Evolutionary conservation across 2,329 filamentous ascomycete genomes (phyloP).

Genomic region (Emmonsia crescens): DNA sequence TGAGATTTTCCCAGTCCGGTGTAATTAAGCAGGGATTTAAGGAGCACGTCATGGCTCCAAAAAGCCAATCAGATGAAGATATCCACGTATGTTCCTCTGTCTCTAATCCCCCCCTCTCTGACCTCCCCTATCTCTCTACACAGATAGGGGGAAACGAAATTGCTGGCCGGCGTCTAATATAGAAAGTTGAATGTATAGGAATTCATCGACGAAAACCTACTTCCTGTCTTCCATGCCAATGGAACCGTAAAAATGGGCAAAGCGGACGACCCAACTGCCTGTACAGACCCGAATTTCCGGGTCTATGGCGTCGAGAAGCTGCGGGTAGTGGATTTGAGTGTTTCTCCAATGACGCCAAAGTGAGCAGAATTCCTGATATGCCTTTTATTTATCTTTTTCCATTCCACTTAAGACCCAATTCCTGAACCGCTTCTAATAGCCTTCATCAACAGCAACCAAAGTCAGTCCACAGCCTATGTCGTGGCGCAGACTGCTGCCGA

Average conservation of each 20-base stretch:
- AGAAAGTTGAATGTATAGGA: not conserved
- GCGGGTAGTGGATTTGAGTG: conserved; percentile 8
- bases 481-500: conserved; percentile 39
- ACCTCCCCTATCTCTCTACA: not conserved
- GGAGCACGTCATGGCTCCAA: not conserved
- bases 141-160: not conserved
- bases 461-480: conserved; percentile 40
- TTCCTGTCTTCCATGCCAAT: conserved; percentile 5
- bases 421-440: not conserved
- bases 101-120: not conserved
- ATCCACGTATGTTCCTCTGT: not conserved
- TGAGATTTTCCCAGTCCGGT: conserved; percentile 3
- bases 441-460: conserved; percentile 30
- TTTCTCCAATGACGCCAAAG: conserved; percentile 8
- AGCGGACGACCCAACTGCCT: conserved; percentile 6
- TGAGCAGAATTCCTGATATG: not conserved
- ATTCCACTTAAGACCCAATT: not conserved
- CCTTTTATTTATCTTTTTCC: not conserved
- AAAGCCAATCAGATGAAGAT: conserved; percentile 4
- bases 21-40: not conserved
- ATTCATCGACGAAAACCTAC: not conserved
- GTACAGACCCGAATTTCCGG: conserved; percentile 4
- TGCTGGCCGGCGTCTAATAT: not conserved
- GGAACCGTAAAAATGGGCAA: conserved; percentile 10
- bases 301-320: conserved; percentile 8